A percentile compares a stretch with the other conserved stretches of the same genome.
Conservation (phyloP, 2,329 filamentous ascomycete species). For the Magnaporthiopsis incrustans region DNA sequence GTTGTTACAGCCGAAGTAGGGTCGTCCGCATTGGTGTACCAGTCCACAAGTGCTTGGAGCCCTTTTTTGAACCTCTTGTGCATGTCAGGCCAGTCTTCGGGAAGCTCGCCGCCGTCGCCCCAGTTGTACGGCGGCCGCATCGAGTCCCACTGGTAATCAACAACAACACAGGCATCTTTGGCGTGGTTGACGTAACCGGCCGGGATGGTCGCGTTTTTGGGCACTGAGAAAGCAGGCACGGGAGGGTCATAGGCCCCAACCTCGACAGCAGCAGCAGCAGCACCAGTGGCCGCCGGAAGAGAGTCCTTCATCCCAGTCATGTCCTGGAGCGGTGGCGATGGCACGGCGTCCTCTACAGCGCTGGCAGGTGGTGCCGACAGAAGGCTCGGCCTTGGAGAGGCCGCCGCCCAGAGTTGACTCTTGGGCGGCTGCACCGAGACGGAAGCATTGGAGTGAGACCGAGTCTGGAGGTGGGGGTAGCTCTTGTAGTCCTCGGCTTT, state of each 20-base stretch:
- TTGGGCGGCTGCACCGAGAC: constrained; percentile 13
- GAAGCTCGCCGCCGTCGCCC: constrained; percentile 80
- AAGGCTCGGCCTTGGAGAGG: constrained; percentile 12
- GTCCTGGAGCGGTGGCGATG: constrained; percentile 14
- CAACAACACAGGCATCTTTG: constrained; percentile 70
- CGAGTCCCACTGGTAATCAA: constrained; percentile 97
- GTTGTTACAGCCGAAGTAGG: constrained; percentile 40
- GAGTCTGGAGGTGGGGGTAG: constrained; percentile 31
- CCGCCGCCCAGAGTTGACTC: constrained; percentile 15
- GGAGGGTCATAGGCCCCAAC: constrained; percentile 58
- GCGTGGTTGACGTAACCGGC: constrained; percentile 85
- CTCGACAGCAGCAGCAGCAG: not conserved
- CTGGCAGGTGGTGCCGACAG: constrained; percentile 11
- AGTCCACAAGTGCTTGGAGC: constrained; percentile 69
- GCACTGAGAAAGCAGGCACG: constrained; percentile 75
- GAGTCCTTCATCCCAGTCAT: constrained; percentile 25
- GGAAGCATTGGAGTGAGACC: constrained; percentile 19
- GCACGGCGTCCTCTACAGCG: not conserved
- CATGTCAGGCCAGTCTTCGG: constrained; percentile 95
- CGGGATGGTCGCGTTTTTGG: constrained; percentile 72
- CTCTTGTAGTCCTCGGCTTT: constrained; percentile 61
- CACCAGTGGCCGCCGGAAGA: constrained; percentile 17
- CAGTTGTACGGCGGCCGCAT: constrained; percentile 70
- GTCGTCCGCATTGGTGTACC: constrained; percentile 59
- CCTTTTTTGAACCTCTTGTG: constrained; percentile 81